Percentiles rank a stretch among this genome's conserved stretches.
These are phyloP conservation scores for Euphorbia peplus DNA, from an alignment of 345 rosid genomes.

Conservation along the genomic window DNA sequence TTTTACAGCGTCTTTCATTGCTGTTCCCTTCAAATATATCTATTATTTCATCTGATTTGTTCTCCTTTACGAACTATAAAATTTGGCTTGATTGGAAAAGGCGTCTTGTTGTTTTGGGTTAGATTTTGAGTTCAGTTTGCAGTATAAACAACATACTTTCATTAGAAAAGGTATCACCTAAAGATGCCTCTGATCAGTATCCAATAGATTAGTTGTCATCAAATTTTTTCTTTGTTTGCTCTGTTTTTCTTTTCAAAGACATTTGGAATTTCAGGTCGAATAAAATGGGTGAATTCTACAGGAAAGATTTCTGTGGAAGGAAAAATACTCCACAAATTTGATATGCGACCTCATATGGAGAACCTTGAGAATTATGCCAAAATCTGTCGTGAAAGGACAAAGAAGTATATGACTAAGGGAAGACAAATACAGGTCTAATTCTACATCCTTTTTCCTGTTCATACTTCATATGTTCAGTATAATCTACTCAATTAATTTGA, in stretches of 20 bases:
- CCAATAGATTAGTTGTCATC: no score
- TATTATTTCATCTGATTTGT: neutral
- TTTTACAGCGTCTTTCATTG: neutral
- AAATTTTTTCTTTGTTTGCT: no score
- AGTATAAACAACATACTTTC: no score
- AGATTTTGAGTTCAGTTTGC: no score
- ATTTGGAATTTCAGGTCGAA: constrained; percentile 6
- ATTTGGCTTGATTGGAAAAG: no score
- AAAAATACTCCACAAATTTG: constrained; percentile 72
- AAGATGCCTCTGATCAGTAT: no score
- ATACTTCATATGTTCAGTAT: neutral
- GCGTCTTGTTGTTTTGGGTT: no score
- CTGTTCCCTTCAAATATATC: neutral
- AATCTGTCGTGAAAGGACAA: constrained; percentile 77
- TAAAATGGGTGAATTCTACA: constrained; percentile 20
- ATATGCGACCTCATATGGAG: constrained; percentile 75
- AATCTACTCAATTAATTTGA: neutral
- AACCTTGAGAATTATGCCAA: constrained; percentile 73
- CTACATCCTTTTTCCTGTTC: neutral
- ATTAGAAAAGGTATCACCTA: no score
- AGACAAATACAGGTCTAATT: constrained; percentile 73
- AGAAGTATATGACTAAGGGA: constrained; percentile 58
- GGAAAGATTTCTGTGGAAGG: constrained; percentile 69
- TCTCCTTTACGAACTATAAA: neutral
- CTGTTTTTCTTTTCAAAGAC: neutral